Evolutionary conservation across 2,329 filamentous ascomycete genomes (phyloP), one percentile per base, ranked within the genome.

Genomic region (Penicillium oxalicum): DNA sequence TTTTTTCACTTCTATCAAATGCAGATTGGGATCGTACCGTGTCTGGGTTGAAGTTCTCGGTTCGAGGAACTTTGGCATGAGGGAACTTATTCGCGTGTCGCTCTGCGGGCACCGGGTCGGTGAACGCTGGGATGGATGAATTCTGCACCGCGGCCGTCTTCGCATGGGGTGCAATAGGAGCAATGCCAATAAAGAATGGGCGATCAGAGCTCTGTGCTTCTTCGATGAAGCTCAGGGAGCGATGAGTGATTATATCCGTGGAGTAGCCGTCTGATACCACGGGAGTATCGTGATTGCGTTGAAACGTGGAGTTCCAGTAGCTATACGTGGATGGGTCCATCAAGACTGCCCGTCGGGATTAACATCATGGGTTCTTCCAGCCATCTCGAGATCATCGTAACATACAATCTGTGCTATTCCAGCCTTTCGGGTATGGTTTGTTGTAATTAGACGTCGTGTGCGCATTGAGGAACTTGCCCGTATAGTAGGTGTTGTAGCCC

Each of bases 401-500:
- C 39, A 9, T 18, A 40, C 39, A 78, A 51, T 77, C 76, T 5
- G 77, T 80, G 6, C 72, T 74, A 9, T 74, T 84, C 73, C 80
- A 87, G 0, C 83, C 83, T 0, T 72, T 74, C 0, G 78, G 74
- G 37, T 69, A 74, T 0, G 83, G 78, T 4, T 72, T 69, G 59
- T 84, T 69, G 60, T 86, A 88, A 50, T 84, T 87, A 0, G 73
- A 59, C 1, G 78, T 71, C 0, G 71, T 78, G 44, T 87, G 83
- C 0, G 76, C 73, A 55, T 88, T 88, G 68, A 85, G 84, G 4
- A 87, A 71, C 61, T 89, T 88, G 11, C 67, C 86, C 0, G 79
- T 80, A 57, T 88, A 88, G 59, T 86, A 87, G 0, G 84, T 87
- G 54, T 80, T 79, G 61, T 88, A 88, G 0, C 83, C 84, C 0